Base-by-base conservation (phyloP, 2,329 filamentous ascomycete species). In the Dichotomopilus funicola region DNA sequence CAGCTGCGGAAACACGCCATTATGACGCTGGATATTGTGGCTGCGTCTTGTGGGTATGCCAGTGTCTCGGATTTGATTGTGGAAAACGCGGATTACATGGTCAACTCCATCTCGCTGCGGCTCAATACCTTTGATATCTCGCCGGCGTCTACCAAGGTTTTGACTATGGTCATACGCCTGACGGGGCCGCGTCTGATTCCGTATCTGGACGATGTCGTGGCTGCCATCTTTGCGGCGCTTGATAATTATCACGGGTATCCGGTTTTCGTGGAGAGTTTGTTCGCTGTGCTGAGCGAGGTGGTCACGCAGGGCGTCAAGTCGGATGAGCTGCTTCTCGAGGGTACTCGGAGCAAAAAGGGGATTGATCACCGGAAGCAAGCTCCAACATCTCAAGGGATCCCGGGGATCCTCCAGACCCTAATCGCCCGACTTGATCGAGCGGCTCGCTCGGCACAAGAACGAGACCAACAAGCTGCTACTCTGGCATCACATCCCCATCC, bases 191-290 rank as follows among this genome's bases (percentile, higher is more conserved):
- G 78, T 6, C 70, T 99, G 27, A 78, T 99, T 9, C 91, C 91
- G 0, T 96, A 91, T 66, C 75, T 99, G 1, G 92, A 97, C 66
- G 94, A 99, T 66, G 82, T 96, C 0, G 85, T 97, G 3, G 87
- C 86, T 4, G 92, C 89, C 0, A 90, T 99, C 41, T 97, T 99
- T 68, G 87, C 88, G 0, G 90, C 91, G 0, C 74, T 99, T n/a
- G 91, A 96, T 62, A 89, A 90, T 65, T 99, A 94, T 64, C 94
- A 99, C 65, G 94, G 94, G 1, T 97, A 99, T 68, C 85, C 90
- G 0, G 73, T 80, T 13, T 84, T 99, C 55, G 91, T 95, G 0
- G 90, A 96, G 66, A 81, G 85, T 46, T 75, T 99, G 5, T 99
- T 97, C 68, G 76, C 81, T 1, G 90, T 95, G 0, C 73, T 99